Evolutionary conservation across 768 basidiomycete species (phyloP).

Genomic region (Boletus vinaceobasis): DNA sequence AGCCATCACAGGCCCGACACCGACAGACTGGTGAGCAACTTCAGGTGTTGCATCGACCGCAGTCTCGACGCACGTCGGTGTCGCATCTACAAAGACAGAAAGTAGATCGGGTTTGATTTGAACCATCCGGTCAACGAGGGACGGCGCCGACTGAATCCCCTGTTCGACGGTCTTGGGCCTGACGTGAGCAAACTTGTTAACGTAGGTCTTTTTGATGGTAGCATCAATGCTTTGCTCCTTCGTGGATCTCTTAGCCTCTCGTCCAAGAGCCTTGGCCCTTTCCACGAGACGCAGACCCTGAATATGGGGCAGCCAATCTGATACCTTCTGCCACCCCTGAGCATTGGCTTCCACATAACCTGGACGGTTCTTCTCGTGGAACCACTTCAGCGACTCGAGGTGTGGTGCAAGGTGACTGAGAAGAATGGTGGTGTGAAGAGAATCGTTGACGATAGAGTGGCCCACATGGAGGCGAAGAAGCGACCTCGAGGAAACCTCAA

Average conservation of each 20-base stretch:
- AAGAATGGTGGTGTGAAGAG: constrained; percentile 66
- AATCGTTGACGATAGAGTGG: constrained; percentile 68
- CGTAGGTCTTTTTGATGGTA: constrained; percentile 38
- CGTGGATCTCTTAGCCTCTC: constrained; percentile 16
- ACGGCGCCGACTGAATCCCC: constrained; percentile 37
- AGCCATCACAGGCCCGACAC: constrained; percentile 24
- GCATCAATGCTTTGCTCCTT: constrained; percentile 52
- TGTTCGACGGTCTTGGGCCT: constrained; percentile 35
- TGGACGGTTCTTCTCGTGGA: constrained; percentile 72
- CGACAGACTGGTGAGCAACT: constrained; percentile 31
- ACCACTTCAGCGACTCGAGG: constrained; percentile 69
- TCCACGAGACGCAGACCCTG: constrained; percentile 65
- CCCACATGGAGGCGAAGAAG: constrained; percentile 71
- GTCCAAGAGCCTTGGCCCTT: constrained; percentile 40
- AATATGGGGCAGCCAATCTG: constrained; percentile 68
- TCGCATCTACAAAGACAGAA: constrained; percentile 51
- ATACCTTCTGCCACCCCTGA: constrained; percentile 64
- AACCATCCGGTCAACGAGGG: constrained; percentile 36
- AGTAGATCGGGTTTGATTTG: constrained; percentile 37
- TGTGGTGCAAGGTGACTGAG: constrained; percentile 76
- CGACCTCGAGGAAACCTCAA: constrained; percentile 56
- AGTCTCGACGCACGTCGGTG: constrained; percentile 42
- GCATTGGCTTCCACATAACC: constrained; percentile 67
- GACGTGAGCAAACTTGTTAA: constrained; percentile 41
- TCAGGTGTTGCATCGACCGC: constrained; percentile 45